Evolutionary conservation across 257 asterid genomes (phyloP).

Genomic region (Ligustrum vulgare): DNA sequence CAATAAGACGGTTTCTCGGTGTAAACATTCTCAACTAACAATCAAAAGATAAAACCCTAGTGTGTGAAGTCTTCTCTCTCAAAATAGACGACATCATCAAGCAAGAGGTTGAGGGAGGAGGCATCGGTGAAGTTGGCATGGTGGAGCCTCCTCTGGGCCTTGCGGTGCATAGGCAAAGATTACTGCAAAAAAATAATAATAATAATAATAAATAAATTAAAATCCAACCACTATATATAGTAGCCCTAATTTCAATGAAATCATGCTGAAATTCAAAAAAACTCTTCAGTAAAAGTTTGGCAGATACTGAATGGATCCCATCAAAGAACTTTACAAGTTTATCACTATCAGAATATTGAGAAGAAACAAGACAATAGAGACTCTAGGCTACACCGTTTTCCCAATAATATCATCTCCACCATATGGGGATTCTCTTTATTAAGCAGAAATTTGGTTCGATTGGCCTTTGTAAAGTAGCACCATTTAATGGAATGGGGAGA

Average conservation of each 20-base stretch:
- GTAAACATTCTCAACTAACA: too few species aligned
- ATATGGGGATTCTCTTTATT: slow-evolving; percentile 50
- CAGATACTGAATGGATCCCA: slow-evolving; percentile 48
- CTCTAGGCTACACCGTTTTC: slow-evolving; percentile 40
- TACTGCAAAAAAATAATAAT: slow-evolving; percentile 65
- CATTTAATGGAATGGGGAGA: too few species aligned
- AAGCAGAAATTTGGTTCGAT: too few species aligned
- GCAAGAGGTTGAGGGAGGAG: too few species aligned
- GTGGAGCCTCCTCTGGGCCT: too few species aligned
- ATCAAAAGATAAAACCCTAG: too few species aligned
- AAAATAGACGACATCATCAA: too few species aligned
- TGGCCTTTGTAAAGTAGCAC: too few species aligned
- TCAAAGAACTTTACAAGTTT: slow-evolving; percentile 56
- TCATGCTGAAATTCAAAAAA: slow-evolving; percentile 85
- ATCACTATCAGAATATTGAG: slow-evolving; percentile 68
- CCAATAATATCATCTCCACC: slow-evolving; percentile 55
- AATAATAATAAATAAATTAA: too few species aligned
- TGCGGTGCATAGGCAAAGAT: slow-evolving; percentile 79
- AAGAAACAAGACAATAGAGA: slow-evolving; percentile 59
- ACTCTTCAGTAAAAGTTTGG: slow-evolving; percentile 43
- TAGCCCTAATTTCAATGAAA: slow-evolving; percentile 56
- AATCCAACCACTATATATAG: slow-evolving; percentile 83
- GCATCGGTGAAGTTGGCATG: too few species aligned
- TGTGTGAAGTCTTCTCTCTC: too few species aligned
- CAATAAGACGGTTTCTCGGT: too few species aligned